phyloP scores from a whole-genome alignment of 2,329 filamentous ascomycete species.

The Colletotrichum nymphaeae region DNA sequence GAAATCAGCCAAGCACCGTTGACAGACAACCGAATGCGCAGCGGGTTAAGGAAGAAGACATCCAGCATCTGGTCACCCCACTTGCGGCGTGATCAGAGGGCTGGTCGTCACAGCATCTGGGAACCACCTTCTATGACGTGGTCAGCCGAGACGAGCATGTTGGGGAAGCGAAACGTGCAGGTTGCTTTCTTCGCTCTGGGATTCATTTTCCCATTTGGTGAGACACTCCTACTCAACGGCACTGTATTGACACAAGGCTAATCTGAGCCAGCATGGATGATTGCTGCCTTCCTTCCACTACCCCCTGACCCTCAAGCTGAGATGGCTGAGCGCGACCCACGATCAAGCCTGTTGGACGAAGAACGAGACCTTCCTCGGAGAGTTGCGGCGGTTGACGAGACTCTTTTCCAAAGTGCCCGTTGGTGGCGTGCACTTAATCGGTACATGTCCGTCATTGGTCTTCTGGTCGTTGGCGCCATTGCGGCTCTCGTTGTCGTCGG shows the following conservation, averaged over 20 bases:
- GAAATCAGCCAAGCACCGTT: slow-evolving; percentile 51
- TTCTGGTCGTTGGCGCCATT: slow-evolving; percentile 64
- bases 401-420: slow-evolving; percentile 61
- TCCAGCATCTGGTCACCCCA: slow-evolving; percentile 81
- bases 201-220: slow-evolving; percentile 81
- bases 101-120: slow-evolving; percentile 73
- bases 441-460: slow-evolving; percentile 66
- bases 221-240: slow-evolving; percentile 42
- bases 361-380: slow-evolving; percentile 49
- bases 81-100: slow-evolving; percentile 71
- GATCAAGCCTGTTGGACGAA: slow-evolving; percentile 52
- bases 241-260: slow-evolving; percentile 32
- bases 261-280: slow-evolving; percentile 74
- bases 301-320: slow-evolving; percentile 66
- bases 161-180: slow-evolving; percentile 79
- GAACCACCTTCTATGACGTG: slow-evolving; percentile 78
- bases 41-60: slow-evolving; percentile 57
- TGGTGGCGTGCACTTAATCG: slow-evolving; percentile 73
- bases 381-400: slow-evolving; percentile 52
- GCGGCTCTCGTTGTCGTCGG: slow-evolving; percentile 64
- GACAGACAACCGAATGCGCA: slow-evolving; percentile 42
- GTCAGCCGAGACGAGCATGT: slow-evolving; percentile 67
- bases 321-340: slow-evolving; percentile 61
- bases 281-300: slow-evolving; percentile 79
- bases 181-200: slow-evolving; percentile 80